Base-by-base conservation (phyloP, 1,139 yeast genomes). In the Hyphopichia buzzinii region DNA sequence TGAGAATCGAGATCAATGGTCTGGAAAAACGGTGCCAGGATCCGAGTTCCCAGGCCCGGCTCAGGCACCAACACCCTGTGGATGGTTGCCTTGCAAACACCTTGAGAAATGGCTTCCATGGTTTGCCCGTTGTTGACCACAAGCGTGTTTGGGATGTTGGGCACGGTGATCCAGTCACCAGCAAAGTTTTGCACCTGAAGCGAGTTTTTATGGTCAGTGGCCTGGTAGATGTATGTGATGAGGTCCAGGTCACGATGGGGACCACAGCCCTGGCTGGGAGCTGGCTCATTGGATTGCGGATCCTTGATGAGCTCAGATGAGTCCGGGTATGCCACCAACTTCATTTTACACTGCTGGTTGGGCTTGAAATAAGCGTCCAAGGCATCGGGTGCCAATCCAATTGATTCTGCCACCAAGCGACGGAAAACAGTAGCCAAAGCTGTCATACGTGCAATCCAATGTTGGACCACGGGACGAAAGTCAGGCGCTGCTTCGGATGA, bases 161-260 rank as follows among this genome's bases (percentile, higher is more conserved):
- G 75, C 4, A 74, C 77, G 7, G 75, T 63, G 27, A 81, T 61
- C 89, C 89, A 82, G 25, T 77, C 57, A 7, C 87, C 87, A 34
- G 72, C 71, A 47, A 74, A 74, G 46, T 77, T 78, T 45, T 80
- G 77, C 3, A 81, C 86, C 48, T 82, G 84, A 16, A 82, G 62
- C 1, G 84, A 79, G 13, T 44, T 64, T 6, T 47, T 35, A 38
- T 73, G 74, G 31, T 66, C 60, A 0, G 78, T 67, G 2, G 74
- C 86, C 50, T 81, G 87, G 46, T 67, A 75, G 12, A 81, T 79
- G 48, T 71, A 77, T 0, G 86, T 80, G 31, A 81, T 50, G 46
- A 81, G 65, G 41, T 80, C 85, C n/a, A 81, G 75, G 48, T 81
- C 88, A 45, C 85, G 72, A 50, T 82, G 88, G 2, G 85, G 84